A percentile compares a stretch with the other conserved stretches of the same genome.
These are phyloP conservation scores for Mortierella claussenii DNA, from an alignment of 192 early-diverging fungal genomes.

Conservation along the genomic window DNA sequence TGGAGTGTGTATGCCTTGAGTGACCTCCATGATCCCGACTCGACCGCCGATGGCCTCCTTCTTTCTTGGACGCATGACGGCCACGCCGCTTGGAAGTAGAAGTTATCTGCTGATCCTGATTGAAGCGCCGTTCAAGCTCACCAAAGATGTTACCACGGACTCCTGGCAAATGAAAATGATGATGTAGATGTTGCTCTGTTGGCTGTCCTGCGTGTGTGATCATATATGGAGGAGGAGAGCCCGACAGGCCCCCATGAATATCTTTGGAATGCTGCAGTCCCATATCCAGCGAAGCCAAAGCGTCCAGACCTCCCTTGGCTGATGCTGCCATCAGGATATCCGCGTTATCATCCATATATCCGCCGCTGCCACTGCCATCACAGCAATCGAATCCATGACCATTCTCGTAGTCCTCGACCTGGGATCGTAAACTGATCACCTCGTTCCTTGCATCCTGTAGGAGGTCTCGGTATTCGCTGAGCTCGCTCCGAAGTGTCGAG, in stretches of 20 bases:
- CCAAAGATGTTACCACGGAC: constrained; percentile 50
- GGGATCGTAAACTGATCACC: constrained; percentile 52
- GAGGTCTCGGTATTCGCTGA: constrained; percentile 60
- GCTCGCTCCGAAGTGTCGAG: constrained; percentile 57
- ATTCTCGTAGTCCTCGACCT: constrained; percentile 56
- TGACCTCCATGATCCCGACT: constrained; percentile 3
- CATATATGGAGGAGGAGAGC: constrained; percentile 44
- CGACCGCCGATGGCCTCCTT: constrained; percentile 7
- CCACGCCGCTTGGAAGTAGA: neutral
- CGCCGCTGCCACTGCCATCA: too few species aligned
- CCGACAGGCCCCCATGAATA: neutral
- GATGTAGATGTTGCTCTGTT: constrained; percentile 34
- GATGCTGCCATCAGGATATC: neutral
- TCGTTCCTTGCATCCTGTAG: constrained; percentile 59
- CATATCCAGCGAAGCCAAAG: neutral
- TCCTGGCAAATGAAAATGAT: constrained; percentile 49
- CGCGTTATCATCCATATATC: constrained; percentile 2
- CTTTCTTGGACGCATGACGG: constrained; percentile 21
- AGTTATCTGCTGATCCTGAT: constrained; percentile 18
- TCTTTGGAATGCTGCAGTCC: constrained; percentile 8
- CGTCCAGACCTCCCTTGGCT: constrained; percentile 5
- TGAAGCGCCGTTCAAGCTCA: constrained; percentile 36
- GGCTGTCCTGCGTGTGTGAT: constrained; percentile 10
- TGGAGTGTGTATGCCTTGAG: constrained; percentile 3
- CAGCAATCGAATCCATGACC: constrained; percentile 43